A percentile compares a stretch with the other conserved stretches of the same genome.
Conservation (phyloP, 179 eudicot species). For the Dionaea muscipula region DNA sequence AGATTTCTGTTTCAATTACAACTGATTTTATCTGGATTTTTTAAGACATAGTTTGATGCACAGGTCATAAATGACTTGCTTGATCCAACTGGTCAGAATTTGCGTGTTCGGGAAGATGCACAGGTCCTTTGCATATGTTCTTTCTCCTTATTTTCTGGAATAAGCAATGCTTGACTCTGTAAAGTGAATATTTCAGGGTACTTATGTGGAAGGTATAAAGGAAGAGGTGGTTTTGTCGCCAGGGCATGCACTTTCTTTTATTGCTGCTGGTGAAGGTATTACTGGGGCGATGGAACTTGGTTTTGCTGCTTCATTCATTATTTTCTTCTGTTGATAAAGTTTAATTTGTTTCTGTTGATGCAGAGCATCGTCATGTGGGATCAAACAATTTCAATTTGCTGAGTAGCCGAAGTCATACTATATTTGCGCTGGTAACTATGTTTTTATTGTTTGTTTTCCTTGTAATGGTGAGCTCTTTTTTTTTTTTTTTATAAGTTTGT, state of each 20-base stretch:
- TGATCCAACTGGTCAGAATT: constrained; percentile 94
- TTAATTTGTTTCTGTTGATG: constrained; percentile 11
- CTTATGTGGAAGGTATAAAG: constrained; percentile 95
- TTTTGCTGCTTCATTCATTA: constrained; percentile 4
- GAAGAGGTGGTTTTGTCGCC: constrained; percentile 99
- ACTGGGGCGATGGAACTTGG: neutral
- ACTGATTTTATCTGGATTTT: too few relatives aligned
- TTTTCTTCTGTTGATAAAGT: neutral
- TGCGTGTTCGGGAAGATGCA: constrained; percentile 89
- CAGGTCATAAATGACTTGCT: constrained; percentile 97
- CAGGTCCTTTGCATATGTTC: constrained; percentile 43
- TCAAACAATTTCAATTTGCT: constrained; percentile 86
- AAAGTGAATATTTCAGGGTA: constrained; percentile 43
- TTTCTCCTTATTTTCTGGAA: neutral
- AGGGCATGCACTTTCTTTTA: constrained; percentile 91
- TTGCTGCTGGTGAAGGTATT: constrained; percentile 97
- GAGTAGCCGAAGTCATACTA: constrained; percentile 96
- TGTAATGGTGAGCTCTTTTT: neutral
- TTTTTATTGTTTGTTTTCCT: neutral
- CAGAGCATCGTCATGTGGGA: constrained; percentile 99
- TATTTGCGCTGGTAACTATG: constrained; percentile 71
- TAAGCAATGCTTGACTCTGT: constrained; percentile 3
- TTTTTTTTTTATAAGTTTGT: too few relatives aligned
- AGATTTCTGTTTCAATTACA: too few relatives aligned
- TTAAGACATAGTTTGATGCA: neutral